A percentile compares a stretch with the other conserved stretches of the same genome.
These are phyloP conservation scores for Boletus insuetus DNA, from an alignment of 768 basidiomycete species.

Conservation along the genomic window DNA sequence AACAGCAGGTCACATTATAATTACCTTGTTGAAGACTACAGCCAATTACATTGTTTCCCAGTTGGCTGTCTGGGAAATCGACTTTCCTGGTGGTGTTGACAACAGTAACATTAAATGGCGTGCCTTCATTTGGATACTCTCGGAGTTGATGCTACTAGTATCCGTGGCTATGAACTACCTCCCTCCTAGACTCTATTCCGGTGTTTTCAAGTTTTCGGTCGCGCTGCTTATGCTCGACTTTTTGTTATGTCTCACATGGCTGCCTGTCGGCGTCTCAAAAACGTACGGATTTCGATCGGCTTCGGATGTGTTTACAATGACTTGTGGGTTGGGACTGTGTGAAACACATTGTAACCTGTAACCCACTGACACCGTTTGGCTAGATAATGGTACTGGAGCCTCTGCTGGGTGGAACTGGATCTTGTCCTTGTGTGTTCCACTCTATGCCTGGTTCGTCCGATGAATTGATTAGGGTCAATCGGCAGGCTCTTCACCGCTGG, in stretches of 20 bases:
- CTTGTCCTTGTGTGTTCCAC: slow-evolving; percentile 64
- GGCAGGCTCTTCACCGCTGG: slow-evolving; percentile 83
- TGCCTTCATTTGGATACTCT: slow-evolving; percentile 78
- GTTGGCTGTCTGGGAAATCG: slow-evolving; percentile 71
- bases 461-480: slow-evolving; percentile 36
- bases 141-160: slow-evolving; percentile 67
- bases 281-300: slow-evolving; percentile 89
- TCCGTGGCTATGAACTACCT: slow-evolving; percentile 84
- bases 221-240: slow-evolving; percentile 82
- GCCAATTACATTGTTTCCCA: slow-evolving; percentile 90
- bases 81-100: slow-evolving; percentile 77
- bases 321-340: slow-evolving; percentile 53
- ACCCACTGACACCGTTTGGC: not conserved
- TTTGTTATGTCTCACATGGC: slow-evolving; percentile 84
- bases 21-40: slow-evolving; percentile 52
- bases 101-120: slow-evolving; percentile 81
- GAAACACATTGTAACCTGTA: not conserved
- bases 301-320: slow-evolving; percentile 78
- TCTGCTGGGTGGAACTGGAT: slow-evolving; percentile 91
- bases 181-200: slow-evolving; percentile 71
- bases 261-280: slow-evolving; percentile 85
- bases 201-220: slow-evolving; percentile 74
- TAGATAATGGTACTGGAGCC: slow-evolving; percentile 89
- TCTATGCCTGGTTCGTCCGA: not conserved
- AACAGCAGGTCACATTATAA: not conserved